Conservation (phyloP, 805 yeast genomes). For the Cyberlindnera galapagoensis region DNA sequence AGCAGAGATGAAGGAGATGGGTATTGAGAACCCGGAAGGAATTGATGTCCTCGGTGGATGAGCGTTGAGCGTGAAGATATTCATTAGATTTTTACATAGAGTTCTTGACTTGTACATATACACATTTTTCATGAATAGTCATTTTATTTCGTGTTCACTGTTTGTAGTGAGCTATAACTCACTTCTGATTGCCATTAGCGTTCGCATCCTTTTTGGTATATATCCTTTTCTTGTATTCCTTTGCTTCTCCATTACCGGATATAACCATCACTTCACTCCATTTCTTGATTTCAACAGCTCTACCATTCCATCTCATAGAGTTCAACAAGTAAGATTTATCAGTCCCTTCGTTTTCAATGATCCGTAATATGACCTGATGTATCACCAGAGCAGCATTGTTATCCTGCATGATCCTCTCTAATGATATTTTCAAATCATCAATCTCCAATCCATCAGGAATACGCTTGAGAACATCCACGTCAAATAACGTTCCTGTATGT, state of each 20-base stretch:
- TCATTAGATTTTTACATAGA: too few relatives aligned
- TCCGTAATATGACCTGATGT: conserved; percentile 47
- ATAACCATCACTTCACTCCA: conserved; percentile 9
- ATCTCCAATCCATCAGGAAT: conserved; percentile 60
- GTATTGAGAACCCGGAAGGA: conserved; percentile 21
- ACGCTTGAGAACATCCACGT: conserved; percentile 59
- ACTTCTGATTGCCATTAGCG: too few relatives aligned
- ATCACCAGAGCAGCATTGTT: conserved; percentile 51
- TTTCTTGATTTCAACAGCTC: conserved; percentile 8
- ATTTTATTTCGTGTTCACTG: too few relatives aligned
- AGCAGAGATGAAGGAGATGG: conserved; percentile 21
- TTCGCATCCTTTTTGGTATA: too few relatives aligned
- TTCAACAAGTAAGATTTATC: conserved; percentile 27
- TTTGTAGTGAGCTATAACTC: too few relatives aligned
- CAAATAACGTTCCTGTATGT: conserved; percentile 55
- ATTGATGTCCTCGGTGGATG: conserved; percentile 17
- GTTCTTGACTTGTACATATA: too few relatives aligned
- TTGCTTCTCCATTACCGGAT: conserved; percentile 3
- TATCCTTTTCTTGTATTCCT: too few relatives aligned
- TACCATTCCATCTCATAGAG: conserved; percentile 27
- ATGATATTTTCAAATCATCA: conserved; percentile 54
- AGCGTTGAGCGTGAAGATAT: not conserved
- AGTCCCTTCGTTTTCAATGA: conserved; percentile 47
- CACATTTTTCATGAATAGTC: too few relatives aligned
- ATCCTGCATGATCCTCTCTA: conserved; percentile 56